These are phyloP conservation scores for Lignosus rhinocerotis DNA, from an alignment of 1,284 basidiomycete genomes.

Conservation along the genomic window DNA sequence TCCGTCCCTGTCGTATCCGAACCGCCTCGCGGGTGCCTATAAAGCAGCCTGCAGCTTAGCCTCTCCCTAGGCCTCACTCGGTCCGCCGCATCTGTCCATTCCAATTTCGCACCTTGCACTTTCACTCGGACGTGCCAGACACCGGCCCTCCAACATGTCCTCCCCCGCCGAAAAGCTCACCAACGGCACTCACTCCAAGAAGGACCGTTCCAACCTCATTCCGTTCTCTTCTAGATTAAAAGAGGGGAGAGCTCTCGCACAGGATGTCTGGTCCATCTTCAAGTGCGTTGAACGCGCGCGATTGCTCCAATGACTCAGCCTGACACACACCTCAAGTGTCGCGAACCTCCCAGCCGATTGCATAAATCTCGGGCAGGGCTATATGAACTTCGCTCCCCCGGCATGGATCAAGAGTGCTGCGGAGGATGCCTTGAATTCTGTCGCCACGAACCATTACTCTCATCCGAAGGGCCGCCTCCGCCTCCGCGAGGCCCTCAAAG, in stretches of 20 bases:
- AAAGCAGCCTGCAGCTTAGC: background rate
- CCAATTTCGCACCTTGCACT: background rate
- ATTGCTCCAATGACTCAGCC: background rate
- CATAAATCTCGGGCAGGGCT: constrained; percentile 92
- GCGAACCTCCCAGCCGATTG: constrained; percentile 84
- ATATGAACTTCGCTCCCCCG: constrained; percentile 92
- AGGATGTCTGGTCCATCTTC: constrained; percentile 93
- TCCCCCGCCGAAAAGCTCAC: constrained; percentile 7
- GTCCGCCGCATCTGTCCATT: background rate
- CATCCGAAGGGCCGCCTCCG: constrained; percentile 87
- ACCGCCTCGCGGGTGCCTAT: background rate
- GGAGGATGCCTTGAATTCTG: constrained; percentile 64
- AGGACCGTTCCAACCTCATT: constrained; percentile 53
- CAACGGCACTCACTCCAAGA: constrained; percentile 21
- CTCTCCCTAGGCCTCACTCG: background rate
- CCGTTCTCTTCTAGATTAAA: constrained; percentile 67
- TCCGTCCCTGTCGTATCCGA: background rate
- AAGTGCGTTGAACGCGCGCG: constrained; percentile 55
- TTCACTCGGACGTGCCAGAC: constrained; percentile 4
- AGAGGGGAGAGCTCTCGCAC: constrained; percentile 73
- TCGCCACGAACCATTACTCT: constrained; percentile 85
- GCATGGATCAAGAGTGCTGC: constrained; percentile 82
- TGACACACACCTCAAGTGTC: constrained; percentile 49
- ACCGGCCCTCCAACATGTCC: constrained; percentile 10
- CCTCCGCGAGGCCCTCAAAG: constrained; percentile 82